A percentile compares a stretch with the other conserved stretches of the same genome.
phyloP scores from a whole-genome alignment of 169 alveolate genomes.

The Perkinsus olseni region DNA sequence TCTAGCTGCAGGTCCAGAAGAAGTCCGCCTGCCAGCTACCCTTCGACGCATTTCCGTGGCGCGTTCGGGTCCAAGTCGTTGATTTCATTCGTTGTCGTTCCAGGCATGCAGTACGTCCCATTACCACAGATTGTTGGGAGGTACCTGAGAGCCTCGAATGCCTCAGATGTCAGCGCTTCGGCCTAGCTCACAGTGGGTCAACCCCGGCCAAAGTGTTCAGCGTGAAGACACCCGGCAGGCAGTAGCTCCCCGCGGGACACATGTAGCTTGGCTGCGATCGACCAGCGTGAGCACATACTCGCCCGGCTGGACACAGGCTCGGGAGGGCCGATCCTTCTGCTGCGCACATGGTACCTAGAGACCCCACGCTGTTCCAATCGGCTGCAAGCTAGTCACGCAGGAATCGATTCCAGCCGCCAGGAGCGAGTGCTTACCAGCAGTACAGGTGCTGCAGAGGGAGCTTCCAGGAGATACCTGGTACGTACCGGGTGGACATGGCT shows the following conservation, averaged over 20 bases:
- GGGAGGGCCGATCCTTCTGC: constrained; percentile 1
- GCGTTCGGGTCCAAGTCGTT: constrained; percentile 12
- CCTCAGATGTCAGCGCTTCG: not conserved
- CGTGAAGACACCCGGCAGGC: constrained; percentile 10
- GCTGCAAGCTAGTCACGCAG: too few relatives aligned
- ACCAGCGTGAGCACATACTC: constrained; percentile 8
- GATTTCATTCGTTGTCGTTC: not conserved
- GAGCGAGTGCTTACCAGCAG: not conserved
- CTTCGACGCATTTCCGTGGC: constrained; percentile 12
- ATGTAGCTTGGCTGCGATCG: not conserved
- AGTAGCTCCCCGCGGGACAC: constrained; percentile 16
- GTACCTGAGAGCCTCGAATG: not conserved
- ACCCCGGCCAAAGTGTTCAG: not conserved
- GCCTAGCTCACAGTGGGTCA: not conserved
- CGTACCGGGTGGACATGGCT: constrained; percentile 6
- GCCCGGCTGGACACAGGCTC: constrained; percentile 12
- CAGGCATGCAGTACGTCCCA: constrained; percentile 6
- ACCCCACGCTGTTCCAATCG: too few relatives aligned
- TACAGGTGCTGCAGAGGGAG: constrained; percentile 1
- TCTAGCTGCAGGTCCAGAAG: too few relatives aligned
- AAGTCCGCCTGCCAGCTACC: too few relatives aligned
- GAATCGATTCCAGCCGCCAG: not conserved
- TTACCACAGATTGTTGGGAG: not conserved
- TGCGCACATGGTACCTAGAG: not conserved
- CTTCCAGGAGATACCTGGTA: not conserved